Base-by-base conservation (phyloP, 2,329 filamentous ascomycete genomes). In the Aureobasidium sp. region DNA sequence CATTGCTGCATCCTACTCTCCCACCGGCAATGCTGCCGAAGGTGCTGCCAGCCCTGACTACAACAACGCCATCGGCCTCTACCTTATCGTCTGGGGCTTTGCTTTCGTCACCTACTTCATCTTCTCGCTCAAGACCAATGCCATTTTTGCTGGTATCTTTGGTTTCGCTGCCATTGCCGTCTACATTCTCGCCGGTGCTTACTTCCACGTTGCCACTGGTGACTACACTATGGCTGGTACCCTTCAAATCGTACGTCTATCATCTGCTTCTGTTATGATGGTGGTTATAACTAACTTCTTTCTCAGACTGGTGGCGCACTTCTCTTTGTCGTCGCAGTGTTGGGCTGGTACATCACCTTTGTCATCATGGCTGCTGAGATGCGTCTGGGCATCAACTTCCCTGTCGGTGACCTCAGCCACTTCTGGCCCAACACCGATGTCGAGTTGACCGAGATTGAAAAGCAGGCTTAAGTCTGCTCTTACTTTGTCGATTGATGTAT, bases 311-410 rank as follows among this genome's bases (percentile, higher is more conserved):
- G 73, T 22, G 74, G 71, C 31, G 73, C 73, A 7, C 48, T 75
- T 5, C 61, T 75, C 5, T 82, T 82, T 62, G 69, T 80, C 0
- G 77, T 80, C 1, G 78, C 75, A 0, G 24, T 75, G 0, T 65
- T 82, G 5, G 80, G 80, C 1, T 82, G 79, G 77, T 82, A 82
- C 63, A 79, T 81, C 70, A 77, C 77, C 11, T 76, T 81, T 53
- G 79, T 81, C 5, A 81, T 82, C 62, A 81, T 82, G 77, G 75
- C 77, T 1, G 78, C 75, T 3, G 80, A 82, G 70, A 81, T 82
- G 78, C 73, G 79, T 4, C 76, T 81, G 59, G 75, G 76, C 0
- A 63, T 81, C 40, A 77, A 72, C 31, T 71, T 81, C 2, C 80
- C 80, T 0, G 78, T 82, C 1, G 79, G 79, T 5, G 80, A 82